Conservation (phyloP, 2,329 filamentous ascomycete species). For the Pestalotiopsis sp. region DNA sequence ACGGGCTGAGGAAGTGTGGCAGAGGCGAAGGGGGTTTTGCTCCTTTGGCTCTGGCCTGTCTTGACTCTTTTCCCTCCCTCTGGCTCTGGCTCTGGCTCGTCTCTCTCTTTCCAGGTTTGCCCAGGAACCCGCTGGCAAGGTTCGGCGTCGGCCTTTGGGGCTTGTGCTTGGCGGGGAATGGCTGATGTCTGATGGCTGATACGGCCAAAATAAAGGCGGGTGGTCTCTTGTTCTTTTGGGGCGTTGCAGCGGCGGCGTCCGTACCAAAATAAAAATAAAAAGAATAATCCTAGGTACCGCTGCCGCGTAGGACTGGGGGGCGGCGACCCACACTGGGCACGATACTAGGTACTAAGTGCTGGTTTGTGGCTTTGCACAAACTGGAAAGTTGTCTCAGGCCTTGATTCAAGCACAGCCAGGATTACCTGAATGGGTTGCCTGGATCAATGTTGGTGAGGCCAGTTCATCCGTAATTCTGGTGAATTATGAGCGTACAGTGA, state of each 20-base stretch:
- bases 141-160: background rate
- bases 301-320: background rate
- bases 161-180: background rate
- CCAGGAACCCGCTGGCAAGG: background rate
- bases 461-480: background rate
- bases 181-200: background rate
- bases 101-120: background rate
- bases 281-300: background rate
- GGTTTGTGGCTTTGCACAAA: background rate
- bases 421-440: background rate
- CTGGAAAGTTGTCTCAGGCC: background rate
- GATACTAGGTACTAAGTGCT: background rate
- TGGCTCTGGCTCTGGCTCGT: background rate
- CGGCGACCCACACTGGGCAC: background rate
- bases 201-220: background rate
- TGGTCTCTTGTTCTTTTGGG: background rate
- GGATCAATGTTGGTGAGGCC: background rate
- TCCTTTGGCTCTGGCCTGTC: background rate
- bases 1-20: slow-evolving; percentile 4
- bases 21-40: slow-evolving; percentile 7
- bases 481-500: background rate
- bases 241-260: background rate
- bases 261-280: background rate
- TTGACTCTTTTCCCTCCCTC: background rate
- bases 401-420: background rate